Evolutionary conservation across 345 rosid species (phyloP).

Genomic region (Capsella bursapastoris): DNA sequence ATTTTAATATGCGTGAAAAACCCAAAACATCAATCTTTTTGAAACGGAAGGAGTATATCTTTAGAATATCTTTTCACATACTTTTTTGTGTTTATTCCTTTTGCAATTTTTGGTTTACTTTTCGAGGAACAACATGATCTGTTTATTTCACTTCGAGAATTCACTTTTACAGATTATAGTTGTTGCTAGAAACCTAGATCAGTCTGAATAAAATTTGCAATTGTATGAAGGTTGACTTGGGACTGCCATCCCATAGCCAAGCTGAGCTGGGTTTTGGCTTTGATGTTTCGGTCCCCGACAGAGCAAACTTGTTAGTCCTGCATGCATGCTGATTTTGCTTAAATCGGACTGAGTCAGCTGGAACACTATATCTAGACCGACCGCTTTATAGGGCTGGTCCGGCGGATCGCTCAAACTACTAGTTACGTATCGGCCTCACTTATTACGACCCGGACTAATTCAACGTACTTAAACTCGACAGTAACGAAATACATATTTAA

Average conservation of each 20-base stretch:
- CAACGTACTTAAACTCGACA: background rate
- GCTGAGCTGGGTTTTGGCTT: background rate
- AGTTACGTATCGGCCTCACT: no score
- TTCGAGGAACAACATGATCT: conserved; percentile 12
- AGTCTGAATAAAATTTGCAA: background rate
- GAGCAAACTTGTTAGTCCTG: background rate
- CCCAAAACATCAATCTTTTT: no score
- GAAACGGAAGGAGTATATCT: conserved; percentile 31
- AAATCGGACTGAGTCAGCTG: background rate
- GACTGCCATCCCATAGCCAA: background rate
- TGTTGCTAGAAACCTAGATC: conserved; percentile 4
- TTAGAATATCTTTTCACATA: conserved; percentile 19
- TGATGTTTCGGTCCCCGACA: background rate
- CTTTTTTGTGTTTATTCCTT: conserved; percentile 17
- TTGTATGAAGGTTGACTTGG: background rate
- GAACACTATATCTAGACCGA: conserved; percentile 1
- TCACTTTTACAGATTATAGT: conserved; percentile 15
- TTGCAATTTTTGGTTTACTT: conserved; percentile 28
- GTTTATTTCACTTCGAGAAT: conserved; percentile 3
- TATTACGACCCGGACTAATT: background rate
- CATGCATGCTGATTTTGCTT: background rate
- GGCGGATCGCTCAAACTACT: no score
- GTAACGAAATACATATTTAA: background rate
- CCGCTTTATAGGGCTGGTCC: conserved; percentile 1
- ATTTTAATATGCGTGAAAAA: no score